A percentile compares a stretch with the other conserved stretches of the same genome.
phyloP scores from a whole-genome alignment of 306 rosid species.

The Rosa chinensis region DNA sequence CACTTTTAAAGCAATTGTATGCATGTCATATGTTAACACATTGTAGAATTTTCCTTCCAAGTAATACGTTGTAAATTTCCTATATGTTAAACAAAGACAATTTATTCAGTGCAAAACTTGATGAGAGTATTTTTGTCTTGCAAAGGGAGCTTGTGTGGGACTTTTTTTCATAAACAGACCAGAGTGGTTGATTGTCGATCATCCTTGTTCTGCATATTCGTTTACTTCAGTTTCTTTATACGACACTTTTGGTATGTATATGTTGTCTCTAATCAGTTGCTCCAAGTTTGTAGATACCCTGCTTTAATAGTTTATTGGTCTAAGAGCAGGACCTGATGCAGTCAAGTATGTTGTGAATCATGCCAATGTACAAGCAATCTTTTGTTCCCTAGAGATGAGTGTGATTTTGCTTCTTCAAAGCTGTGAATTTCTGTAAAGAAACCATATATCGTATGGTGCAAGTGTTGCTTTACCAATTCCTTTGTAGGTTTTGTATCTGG shows the following conservation, averaged over 20 bases:
- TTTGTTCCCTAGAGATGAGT: slow-evolving; percentile 77
- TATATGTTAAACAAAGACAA: too few relatives aligned
- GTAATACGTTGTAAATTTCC: too few relatives aligned
- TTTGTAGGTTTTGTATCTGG: neutral
- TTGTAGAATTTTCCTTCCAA: too few relatives aligned
- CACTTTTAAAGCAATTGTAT: too few relatives aligned
- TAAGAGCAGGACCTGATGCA: slow-evolving; percentile 82
- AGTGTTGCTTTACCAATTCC: neutral
- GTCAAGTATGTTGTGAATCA: slow-evolving; percentile 78
- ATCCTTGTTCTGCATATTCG: slow-evolving; percentile 95
- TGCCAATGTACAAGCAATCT: slow-evolving; percentile 77
- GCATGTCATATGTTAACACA: too few relatives aligned
- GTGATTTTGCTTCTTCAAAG: neutral
- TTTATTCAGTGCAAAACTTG: too few relatives aligned
- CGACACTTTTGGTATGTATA: slow-evolving; percentile 84
- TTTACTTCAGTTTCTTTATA: slow-evolving; percentile 86
- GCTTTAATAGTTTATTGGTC: neutral
- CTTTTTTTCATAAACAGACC: slow-evolving; percentile 63
- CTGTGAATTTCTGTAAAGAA: too few relatives aligned
- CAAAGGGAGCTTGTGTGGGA: too few relatives aligned
- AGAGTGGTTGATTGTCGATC: slow-evolving; percentile 92
- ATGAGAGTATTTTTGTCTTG: too few relatives aligned
- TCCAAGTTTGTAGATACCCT: slow-evolving; percentile 21
- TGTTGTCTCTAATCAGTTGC: slow-evolving; percentile 13
- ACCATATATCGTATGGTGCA: neutral